Percentiles rank a stretch among this genome's conserved stretches.
phyloP scores from a whole-genome alignment of 768 basidiomycete species.

The Astraeus odoratus region DNA sequence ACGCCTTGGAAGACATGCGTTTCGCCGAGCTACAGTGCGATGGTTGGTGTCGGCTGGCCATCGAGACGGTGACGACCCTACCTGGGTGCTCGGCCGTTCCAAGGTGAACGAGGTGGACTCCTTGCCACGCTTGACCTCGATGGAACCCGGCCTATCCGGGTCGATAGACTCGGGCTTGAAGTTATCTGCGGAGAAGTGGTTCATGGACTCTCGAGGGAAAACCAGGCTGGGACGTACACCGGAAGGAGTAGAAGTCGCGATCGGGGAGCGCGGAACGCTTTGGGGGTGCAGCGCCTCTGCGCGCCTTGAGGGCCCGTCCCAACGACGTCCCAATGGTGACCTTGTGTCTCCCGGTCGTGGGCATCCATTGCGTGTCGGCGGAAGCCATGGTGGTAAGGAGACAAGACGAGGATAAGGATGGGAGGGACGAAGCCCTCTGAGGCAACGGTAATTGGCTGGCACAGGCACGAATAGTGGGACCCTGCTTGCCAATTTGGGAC shows the following conservation, averaged over 20 bases:
- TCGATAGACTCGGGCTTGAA: constrained; percentile 74
- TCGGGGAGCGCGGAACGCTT: constrained; percentile 44
- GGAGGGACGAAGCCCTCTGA: too few species aligned
- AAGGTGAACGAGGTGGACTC: constrained; percentile 49
- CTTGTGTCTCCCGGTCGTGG: constrained; percentile 47
- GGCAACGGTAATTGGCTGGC: too few species aligned
- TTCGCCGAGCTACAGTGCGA: constrained; percentile 39
- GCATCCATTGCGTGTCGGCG: constrained; percentile 46
- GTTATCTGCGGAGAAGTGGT: constrained; percentile 42
- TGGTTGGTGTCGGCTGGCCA: constrained; percentile 1
- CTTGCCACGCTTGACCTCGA: constrained; percentile 51
- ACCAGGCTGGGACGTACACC: constrained; percentile 45
- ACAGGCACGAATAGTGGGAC: too few species aligned
- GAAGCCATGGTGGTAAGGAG: constrained; percentile 34
- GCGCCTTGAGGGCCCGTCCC: constrained; percentile 58
- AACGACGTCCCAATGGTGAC: constrained; percentile 61
- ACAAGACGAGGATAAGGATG: constrained; percentile 7
- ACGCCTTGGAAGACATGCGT: constrained; percentile 49
- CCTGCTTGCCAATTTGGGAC: too few species aligned
- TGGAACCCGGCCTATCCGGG: constrained; percentile 52
- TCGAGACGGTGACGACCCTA: constrained; percentile 24
- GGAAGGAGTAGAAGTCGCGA: constrained; percentile 69
- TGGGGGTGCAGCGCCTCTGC: constrained; percentile 44
- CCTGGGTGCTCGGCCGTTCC: constrained; percentile 63
- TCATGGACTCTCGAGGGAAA: background rate